Base-by-base conservation (phyloP, 2,329 filamentous ascomycete genomes). In the Hypoxylon sp. region DNA sequence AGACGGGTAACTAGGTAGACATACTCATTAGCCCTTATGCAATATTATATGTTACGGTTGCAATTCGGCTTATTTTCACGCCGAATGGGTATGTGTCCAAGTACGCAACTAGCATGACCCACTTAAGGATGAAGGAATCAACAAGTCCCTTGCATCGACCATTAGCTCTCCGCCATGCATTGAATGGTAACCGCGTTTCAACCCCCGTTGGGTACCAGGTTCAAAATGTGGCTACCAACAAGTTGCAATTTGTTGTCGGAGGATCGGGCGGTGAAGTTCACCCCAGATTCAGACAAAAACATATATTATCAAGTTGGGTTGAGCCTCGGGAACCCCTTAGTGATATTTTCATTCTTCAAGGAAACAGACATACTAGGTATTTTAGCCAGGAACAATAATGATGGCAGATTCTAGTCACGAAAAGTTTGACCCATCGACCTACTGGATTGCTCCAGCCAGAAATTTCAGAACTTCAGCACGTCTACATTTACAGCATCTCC, bases 401-500 rank as follows among this genome's bases (percentile, higher is more conserved):
- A 41, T 41, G 36, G 5, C 36, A 41, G n/a, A 41, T 17, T 2
- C 32, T 14, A 6, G 11, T 45, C 4, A 2, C 7, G n/a, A 61
- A 32, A 17, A 43, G 13, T 67, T 65, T 13, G 61, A 65, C 17
- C n/a, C 59, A 3, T 34, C 60, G 7, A 60, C 55, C 0, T 74
- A 57, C 58, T 74, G 72, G 74, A 10, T 48, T 7, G 68, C 69
- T 0, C 72, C 72, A 1, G 67, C 62, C 4, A 63, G 71, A 23
- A 74, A 75, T 58, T 75, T 73, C 38, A 64, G 70, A 14, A 53
- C 70, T 5, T 74, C 74, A 0, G 70, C 72, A 1, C 70, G 72
- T 4, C 71, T 76, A 41, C 73, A 75, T 25, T 61, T 77, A 0
- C 74, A 76, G 28, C 75, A 77, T 46, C 59, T 60, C n/a, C 68